A percentile compares a stretch with the other conserved stretches of the same genome.
Conservation (phyloP, 441 rosid species). For the Syzygium syzygioides region DNA sequence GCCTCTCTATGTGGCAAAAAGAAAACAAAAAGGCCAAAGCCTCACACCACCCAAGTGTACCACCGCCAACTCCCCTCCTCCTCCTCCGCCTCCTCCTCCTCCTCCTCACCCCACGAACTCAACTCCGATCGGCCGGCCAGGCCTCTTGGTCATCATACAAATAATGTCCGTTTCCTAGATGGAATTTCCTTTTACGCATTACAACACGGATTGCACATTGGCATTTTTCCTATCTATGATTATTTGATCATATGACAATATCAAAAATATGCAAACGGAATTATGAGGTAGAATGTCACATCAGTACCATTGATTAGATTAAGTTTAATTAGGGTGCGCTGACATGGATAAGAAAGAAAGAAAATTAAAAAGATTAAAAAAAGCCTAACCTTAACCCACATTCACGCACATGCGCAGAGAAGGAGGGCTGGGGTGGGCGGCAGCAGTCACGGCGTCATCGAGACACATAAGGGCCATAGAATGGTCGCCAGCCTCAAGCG, state of each 20-base stretch:
- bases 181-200: not conserved
- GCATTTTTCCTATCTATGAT: not conserved
- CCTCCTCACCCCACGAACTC: not conserved
- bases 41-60: too few relatives aligned
- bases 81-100: too few relatives aligned
- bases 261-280: not conserved
- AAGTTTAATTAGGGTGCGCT: not conserved
- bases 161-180: not conserved
- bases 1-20: too few relatives aligned
- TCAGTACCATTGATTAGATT: not conserved
- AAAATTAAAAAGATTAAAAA: not conserved
- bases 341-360: not conserved
- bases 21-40: too few relatives aligned
- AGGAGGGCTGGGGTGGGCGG: not conserved
- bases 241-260: not conserved
- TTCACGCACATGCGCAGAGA: not conserved
- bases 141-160: not conserved
- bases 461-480: not conserved
- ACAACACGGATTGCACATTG: not conserved
- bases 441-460: accelerated
- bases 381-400: not conserved
- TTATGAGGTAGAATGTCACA: not conserved
- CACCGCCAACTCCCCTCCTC: too few relatives aligned
- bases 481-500: not conserved
- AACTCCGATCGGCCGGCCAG: not conserved